Conservation (phyloP, 73 alveolate species). For the Tetrahymena elliotti region DNA sequence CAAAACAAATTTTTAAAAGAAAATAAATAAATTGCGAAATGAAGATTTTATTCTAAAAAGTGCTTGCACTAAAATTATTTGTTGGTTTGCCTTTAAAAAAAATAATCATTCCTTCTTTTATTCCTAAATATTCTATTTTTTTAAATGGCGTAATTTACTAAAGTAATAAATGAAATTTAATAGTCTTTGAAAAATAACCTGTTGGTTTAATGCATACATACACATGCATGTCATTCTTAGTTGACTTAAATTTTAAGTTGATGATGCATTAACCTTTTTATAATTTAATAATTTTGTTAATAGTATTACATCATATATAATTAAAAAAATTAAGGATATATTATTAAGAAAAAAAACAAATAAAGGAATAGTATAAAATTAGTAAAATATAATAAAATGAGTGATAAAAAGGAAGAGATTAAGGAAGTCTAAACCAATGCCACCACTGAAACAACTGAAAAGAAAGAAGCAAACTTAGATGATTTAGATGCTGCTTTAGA, state of each 20-base stretch:
- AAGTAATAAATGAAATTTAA: no score
- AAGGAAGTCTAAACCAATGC: neutral
- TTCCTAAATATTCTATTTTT: no score
- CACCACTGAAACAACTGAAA: neutral
- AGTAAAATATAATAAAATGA: neutral
- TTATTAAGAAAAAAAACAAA: neutral
- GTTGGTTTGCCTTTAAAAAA: no score
- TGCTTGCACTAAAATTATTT: neutral
- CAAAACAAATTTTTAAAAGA: neutral
- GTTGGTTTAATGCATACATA: neutral
- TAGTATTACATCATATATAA: no score
- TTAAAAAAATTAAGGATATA: neutral
- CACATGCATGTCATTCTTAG: neutral
- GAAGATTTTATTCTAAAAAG: neutral
- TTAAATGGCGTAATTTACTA: neutral
- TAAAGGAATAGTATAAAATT: neutral
- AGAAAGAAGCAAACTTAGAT: neutral
- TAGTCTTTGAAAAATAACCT: neutral
- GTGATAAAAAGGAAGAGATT: neutral
- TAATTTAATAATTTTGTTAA: no score
- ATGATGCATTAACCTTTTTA: neutral
- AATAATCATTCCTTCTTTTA: neutral
- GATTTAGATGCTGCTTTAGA: neutral
- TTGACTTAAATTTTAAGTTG: neutral
- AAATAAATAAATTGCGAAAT: neutral